phyloP scores from a whole-genome alignment of 441 rosid species.

The Eutrema salsugineum region DNA sequence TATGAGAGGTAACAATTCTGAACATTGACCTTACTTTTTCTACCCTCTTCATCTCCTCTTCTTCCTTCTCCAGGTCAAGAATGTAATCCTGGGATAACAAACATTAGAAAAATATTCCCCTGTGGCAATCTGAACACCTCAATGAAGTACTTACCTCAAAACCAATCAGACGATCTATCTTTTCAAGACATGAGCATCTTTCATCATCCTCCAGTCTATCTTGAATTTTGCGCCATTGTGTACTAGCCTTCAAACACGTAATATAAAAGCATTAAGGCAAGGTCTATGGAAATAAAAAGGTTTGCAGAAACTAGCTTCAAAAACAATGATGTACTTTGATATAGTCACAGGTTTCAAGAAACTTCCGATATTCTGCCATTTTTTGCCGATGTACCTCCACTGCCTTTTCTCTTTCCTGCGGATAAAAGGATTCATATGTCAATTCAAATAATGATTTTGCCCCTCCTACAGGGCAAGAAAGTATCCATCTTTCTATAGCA shows the following conservation, averaged over 20 bases:
- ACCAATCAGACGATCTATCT: constrained; percentile 81
- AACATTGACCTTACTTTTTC: constrained; percentile 60
- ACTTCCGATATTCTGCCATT: constrained; percentile 72
- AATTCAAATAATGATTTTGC: background rate
- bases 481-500: background rate
- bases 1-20: constrained; percentile 1
- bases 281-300: constrained; percentile 12
- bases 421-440: constrained; percentile 1
- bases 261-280: constrained; percentile 9
- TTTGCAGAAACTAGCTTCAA: background rate
- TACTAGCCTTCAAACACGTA: constrained; percentile 54
- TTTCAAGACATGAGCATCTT: constrained; percentile 80
- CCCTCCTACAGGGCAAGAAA: background rate
- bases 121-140: background rate
- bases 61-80: constrained; percentile 87
- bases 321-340: constrained; percentile 55
- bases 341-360: constrained; percentile 83
- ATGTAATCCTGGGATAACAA: constrained; percentile 69
- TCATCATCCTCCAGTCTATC: constrained; percentile 95
- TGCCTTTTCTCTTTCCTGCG: constrained; percentile 91
- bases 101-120: constrained; percentile 23
- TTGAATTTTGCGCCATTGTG: constrained; percentile 93
- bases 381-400: constrained; percentile 70
- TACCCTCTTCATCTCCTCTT: constrained; percentile 83
- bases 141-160: constrained; percentile 52